Base-by-base conservation (phyloP, 768 basidiomycete species). In the Gloeopeniophorella convolvens region DNA sequence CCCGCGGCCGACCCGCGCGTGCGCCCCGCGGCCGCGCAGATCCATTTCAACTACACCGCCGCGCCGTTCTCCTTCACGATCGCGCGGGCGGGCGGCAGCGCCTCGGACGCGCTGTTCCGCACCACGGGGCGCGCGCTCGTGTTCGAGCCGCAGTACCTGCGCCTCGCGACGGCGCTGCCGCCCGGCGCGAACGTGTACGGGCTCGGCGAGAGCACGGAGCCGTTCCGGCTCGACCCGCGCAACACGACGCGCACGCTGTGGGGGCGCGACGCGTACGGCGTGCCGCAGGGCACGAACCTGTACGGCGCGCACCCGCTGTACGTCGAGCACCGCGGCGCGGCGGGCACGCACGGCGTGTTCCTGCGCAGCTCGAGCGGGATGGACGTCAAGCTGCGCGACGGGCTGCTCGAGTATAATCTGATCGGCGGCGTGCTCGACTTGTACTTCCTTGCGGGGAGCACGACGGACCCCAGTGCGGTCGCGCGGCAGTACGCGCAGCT, bases 361-460 rank as follows among this genome's bases (percentile, higher is more conserved):
- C 62, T 87, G 0, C 72, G 83, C 45, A 85, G 78, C 61, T 79
- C 83, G 9, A 79, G 84, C 56, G 85, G 85, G 0, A 86, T 88
- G 82, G 85, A 89, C 54, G 70, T 89, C 68, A 85, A 85, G 60
- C 67, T 86, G 48, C 44, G 48, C 9, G 73, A 72, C 23, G 68
- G 72, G 7, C 64, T 76, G 3, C 64, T 86, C 50, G 83, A 89
- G 67, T 91, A 89, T 63, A 82, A 86, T 53, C 75, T 78, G 27
- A 83, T 91, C 57, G 88, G 87, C 3, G 86, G 86, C 8, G 74
- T 87, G 1, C 63, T 89, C 27, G 86, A 89, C 62, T 81, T 89
- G 56, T 85, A 87, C 70, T 87, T 91, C 68, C 67, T 89, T 44
- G 77, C 82, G 26, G 85, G 85, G 6, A 82, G 79, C 59, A 68